Percentiles rank a stretch among this genome's conserved stretches.
Evolutionary conservation across 2,329 filamentous ascomycete genomes (phyloP).

Genomic region (Epichloe typhina): DNA sequence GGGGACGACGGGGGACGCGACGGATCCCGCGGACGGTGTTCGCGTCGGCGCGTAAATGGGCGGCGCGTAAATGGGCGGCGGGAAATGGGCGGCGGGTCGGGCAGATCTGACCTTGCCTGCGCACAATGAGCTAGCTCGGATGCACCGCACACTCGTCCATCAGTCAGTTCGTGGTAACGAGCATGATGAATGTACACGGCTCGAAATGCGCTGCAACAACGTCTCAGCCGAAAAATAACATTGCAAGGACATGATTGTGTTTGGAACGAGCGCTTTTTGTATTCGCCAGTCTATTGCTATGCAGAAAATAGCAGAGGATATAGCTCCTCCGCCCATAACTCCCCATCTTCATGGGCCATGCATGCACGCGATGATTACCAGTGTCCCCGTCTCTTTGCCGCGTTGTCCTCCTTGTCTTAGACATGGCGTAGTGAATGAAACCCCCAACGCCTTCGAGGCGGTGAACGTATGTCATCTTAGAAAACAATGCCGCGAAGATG

Average conservation of each 20-base stretch:
- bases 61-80: not conserved
- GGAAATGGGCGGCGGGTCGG: not conserved
- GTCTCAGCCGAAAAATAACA: not conserved
- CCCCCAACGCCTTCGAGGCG: not conserved
- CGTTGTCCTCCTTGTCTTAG: too few relatives aligned
- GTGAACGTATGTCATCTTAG: not conserved
- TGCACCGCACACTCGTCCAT: too few relatives aligned
- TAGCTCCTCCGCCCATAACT: not conserved
- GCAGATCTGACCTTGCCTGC: too few relatives aligned
- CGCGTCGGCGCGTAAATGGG: not conserved
- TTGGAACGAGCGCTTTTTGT: slow-evolving; percentile 3
- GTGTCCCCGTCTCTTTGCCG: not conserved
- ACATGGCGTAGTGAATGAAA: not conserved
- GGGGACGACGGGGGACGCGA: not conserved
- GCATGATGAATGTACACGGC: too few relatives aligned
- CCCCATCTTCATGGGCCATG: not conserved
- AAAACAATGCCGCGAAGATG: not conserved
- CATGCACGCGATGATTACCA: not conserved
- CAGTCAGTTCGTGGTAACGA: too few relatives aligned
- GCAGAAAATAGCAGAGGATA: not conserved
- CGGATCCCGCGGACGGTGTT: not conserved
- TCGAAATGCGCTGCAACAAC: not conserved
- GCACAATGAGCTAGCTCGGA: too few relatives aligned
- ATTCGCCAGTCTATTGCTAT: slow-evolving; percentile 5
- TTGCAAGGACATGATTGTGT: not conserved